phyloP scores from a whole-genome alignment of 2,329 filamentous ascomycete species.

The Xylariaceae sp. region DNA sequence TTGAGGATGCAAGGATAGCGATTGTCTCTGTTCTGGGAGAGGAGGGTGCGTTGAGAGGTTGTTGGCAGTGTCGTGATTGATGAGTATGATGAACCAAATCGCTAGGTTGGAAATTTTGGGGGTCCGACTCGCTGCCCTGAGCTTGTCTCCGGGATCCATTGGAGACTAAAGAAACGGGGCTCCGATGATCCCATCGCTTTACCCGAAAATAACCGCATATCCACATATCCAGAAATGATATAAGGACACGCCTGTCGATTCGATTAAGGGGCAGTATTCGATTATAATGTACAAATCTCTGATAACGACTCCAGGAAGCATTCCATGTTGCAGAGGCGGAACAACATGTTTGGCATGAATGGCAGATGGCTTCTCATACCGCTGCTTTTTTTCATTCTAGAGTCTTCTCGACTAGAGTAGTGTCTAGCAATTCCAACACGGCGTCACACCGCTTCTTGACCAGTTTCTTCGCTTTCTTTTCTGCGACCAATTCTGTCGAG shows the following conservation, averaged over 20 bases:
- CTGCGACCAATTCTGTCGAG: constrained; percentile 52
- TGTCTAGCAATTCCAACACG: constrained; percentile 35
- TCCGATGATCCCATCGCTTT: constrained; percentile 1
- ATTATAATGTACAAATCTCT: too few species aligned
- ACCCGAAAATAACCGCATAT: constrained; percentile 14
- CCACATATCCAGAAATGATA: too few species aligned
- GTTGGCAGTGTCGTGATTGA: background rate
- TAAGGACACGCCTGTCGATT: too few species aligned
- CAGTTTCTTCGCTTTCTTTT: constrained; percentile 42
- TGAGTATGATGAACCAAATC: background rate
- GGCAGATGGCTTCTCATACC: too few species aligned
- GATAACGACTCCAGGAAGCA: too few species aligned
- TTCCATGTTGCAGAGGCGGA: too few species aligned
- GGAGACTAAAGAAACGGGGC: too few species aligned
- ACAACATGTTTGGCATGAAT: too few species aligned
- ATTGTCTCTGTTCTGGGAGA: background rate
- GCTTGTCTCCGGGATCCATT: too few species aligned
- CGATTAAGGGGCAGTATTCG: too few species aligned
- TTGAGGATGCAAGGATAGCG: background rate
- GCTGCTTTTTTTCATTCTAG: constrained; percentile 12
- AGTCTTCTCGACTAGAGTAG: constrained; percentile 19
- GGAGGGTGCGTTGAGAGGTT: background rate
- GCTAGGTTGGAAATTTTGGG: constrained; percentile 16
- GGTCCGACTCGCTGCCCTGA: constrained; percentile 13
- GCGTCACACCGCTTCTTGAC: constrained; percentile 44